These are phyloP conservation scores for Papiliotrema fonsecae DNA, from an alignment of 1,284 basidiomycete species.

Conservation along the genomic window DNA sequence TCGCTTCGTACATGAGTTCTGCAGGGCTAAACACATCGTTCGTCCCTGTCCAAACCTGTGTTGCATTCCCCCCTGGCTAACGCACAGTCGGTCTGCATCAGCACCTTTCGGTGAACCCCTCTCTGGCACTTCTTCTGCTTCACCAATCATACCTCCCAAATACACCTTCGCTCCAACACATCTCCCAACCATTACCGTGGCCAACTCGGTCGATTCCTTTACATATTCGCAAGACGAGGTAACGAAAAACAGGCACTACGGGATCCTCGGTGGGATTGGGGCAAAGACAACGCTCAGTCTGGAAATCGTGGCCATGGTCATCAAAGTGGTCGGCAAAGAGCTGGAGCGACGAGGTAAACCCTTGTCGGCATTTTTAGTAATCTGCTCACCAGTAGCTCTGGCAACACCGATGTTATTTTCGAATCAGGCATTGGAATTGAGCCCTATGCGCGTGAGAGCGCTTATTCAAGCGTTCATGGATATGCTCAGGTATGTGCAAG, in stretches of 20 bases:
- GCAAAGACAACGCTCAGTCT: conserved; percentile 57
- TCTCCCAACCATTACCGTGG: conserved; percentile 17
- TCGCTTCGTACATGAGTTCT: too few species aligned
- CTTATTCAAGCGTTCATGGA: conserved; percentile 69
- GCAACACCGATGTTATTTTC: conserved; percentile 86
- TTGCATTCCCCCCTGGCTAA: background rate
- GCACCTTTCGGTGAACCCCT: background rate
- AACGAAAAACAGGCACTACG: conserved; percentile 24
- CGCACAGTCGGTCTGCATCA: background rate
- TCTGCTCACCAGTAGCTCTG: conserved; percentile 53
- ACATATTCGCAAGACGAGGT: conserved; percentile 22
- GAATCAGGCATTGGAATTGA: conserved; percentile 75
- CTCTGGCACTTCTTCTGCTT: background rate
- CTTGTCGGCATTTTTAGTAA: too few species aligned
- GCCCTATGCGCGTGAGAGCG: conserved; percentile 61
- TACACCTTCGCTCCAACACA: conserved; percentile 31
- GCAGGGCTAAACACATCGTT: too few species aligned
- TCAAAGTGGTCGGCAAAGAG: conserved; percentile 66
- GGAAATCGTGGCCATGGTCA: conserved; percentile 65
- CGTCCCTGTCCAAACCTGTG: too few species aligned
- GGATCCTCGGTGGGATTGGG: conserved; percentile 33
- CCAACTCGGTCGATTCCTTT: conserved; percentile 29
- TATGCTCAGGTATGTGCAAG: conserved; percentile 41
- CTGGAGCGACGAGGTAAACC: conserved; percentile 57
- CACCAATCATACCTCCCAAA: conserved; percentile 21